Evolutionary conservation across 495 filamentous ascomycete species (phyloP).

Genomic region (Bombardia bombarda): DNA sequence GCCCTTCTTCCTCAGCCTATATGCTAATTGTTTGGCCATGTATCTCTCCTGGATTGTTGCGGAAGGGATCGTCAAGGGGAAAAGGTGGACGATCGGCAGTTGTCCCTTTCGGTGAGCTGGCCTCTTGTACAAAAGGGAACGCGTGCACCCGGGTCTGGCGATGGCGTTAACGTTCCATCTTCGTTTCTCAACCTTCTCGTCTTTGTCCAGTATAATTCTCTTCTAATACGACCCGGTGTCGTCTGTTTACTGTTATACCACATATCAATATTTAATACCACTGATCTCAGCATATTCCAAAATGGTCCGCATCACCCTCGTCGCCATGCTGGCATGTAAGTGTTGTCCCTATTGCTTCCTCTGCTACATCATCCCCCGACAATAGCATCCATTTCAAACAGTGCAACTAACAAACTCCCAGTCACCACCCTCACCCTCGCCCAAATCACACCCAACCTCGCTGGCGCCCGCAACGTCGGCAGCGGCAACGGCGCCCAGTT

Average conservation of each 20-base stretch:
- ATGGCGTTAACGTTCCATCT: constrained; percentile 9
- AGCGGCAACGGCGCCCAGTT: constrained; percentile 43
- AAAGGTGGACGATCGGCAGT: not conserved
- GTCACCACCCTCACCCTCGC: constrained; percentile 20
- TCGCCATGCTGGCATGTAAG: constrained; percentile 26
- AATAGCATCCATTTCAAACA: not conserved
- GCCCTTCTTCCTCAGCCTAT: not conserved
- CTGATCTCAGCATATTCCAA: constrained; percentile 10
- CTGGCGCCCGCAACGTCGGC: constrained; percentile 40
- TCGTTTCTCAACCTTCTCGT: constrained; percentile 1
- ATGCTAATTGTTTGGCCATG: not conserved
- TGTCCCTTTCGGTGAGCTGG: not conserved
- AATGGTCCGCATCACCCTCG: constrained; percentile 32
- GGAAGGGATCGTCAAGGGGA: not conserved
- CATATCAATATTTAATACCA: not conserved
- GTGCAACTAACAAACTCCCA: constrained; percentile 15
- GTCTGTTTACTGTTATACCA: constrained; percentile 1
- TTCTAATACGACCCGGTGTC: constrained; percentile 15
- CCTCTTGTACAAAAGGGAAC: not conserved
- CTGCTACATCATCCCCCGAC: not conserved
- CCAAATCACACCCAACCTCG: constrained; percentile 32
- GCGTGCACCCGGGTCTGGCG: not conserved
- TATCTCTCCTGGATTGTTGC: not conserved
- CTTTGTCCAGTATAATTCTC: not conserved
- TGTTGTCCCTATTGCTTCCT: not conserved